phyloP scores from a whole-genome alignment of 73 alveolate species.

The Paramecium sexaurelia region DNA sequence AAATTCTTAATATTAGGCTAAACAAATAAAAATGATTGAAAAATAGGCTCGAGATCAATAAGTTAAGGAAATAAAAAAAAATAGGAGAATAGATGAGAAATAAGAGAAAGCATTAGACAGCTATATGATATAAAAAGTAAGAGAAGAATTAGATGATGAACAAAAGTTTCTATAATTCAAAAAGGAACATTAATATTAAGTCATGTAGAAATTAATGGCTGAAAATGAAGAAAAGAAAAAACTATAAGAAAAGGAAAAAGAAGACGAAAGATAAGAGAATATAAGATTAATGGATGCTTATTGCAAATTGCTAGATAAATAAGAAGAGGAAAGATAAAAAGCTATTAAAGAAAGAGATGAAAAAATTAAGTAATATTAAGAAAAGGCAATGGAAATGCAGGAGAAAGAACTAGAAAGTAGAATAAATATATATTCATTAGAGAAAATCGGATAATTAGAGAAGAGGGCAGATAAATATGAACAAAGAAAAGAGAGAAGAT shows the following conservation, averaged over 20 bases:
- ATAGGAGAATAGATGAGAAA: slow-evolving; percentile 62
- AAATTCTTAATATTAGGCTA: neutral
- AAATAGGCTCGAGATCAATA: slow-evolving; percentile 57
- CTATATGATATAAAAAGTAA: slow-evolving; percentile 61
- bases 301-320: slow-evolving; percentile 58
- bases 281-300: slow-evolving; percentile 69
- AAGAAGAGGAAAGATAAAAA: slow-evolving; percentile 64
- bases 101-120: slow-evolving; percentile 61
- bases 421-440: neutral
- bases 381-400: slow-evolving; percentile 49
- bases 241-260: slow-evolving; percentile 7
- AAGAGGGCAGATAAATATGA: slow-evolving; percentile 66
- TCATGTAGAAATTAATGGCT: slow-evolving; percentile 62
- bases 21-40: slow-evolving; percentile 47
- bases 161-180: slow-evolving; percentile 39
- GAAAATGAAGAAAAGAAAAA: slow-evolving; percentile 68
- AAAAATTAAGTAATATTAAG: slow-evolving; percentile 53
- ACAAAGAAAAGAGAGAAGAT: slow-evolving; percentile 62
- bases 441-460: slow-evolving; percentile 58
- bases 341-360: slow-evolving; percentile 62
- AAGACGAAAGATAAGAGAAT: slow-evolving; percentile 63
- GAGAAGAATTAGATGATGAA: slow-evolving; percentile 69
- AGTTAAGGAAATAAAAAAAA: slow-evolving; percentile 63
- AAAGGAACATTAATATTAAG: slow-evolving; percentile 64
- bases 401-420: slow-evolving; percentile 58